Evolutionary conservation across 2,329 filamentous ascomycete genomes (phyloP).

Genomic region (Gliomastix tumulicola): DNA sequence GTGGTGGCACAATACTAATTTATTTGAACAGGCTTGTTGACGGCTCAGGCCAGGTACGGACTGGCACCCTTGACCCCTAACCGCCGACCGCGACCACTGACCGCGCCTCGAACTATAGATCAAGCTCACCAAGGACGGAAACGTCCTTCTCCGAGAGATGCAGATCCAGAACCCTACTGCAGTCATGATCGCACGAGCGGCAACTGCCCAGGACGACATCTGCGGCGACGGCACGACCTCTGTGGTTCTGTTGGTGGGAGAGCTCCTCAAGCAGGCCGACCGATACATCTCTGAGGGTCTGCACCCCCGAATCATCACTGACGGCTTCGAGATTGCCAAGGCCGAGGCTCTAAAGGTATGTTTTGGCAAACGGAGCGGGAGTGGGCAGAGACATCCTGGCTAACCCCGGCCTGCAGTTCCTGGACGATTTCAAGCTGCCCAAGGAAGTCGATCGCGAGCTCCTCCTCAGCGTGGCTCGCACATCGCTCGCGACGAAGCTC

Average conservation of each 20-base stretch:
- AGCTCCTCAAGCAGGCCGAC: slow-evolving; percentile 95
- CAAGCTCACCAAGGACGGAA: slow-evolving; percentile 98
- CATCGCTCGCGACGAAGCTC: slow-evolving; percentile 91
- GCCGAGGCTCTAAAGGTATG: slow-evolving; percentile 77
- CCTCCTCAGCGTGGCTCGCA: slow-evolving; percentile 85
- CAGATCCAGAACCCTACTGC: slow-evolving; percentile 99
- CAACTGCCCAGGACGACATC: slow-evolving; percentile 97
- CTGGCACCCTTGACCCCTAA: slow-evolving; percentile 12
- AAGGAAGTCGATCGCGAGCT: slow-evolving; percentile 90
- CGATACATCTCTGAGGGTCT: slow-evolving; percentile 95
- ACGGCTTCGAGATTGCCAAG: slow-evolving; percentile 97
- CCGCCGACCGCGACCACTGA: slow-evolving; percentile 5
- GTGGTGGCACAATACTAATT: neutral
- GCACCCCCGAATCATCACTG: slow-evolving; percentile 92
- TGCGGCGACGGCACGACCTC: slow-evolving; percentile 97
- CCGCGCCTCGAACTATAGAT: slow-evolving; percentile 50
- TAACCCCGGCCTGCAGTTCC: slow-evolving; percentile 56
- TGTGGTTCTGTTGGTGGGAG: slow-evolving; percentile 89
- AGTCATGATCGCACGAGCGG: slow-evolving; percentile 75
- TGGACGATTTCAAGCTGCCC: slow-evolving; percentile 86
- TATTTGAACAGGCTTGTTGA: slow-evolving; percentile 51
- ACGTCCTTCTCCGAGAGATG: slow-evolving; percentile 71
- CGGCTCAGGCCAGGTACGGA: slow-evolving; percentile 58
- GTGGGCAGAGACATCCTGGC: neutral
- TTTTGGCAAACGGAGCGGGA: slow-evolving; percentile 1